Base-by-base conservation (phyloP, 2,329 filamentous ascomycete species). In the Aspergillus piperis region DNA sequence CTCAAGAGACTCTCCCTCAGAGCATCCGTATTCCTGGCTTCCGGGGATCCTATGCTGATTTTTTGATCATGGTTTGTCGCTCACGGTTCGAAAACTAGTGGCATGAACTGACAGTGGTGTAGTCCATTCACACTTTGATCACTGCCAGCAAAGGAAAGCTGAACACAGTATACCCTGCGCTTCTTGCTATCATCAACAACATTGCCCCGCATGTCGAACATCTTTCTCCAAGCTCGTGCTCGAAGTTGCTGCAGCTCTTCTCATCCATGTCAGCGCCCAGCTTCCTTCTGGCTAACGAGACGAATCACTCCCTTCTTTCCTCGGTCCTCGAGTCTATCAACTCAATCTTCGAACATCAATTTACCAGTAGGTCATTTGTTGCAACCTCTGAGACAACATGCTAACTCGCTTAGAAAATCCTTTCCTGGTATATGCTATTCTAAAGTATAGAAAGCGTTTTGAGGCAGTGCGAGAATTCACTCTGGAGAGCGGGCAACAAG, bases 171-270 rank as follows among this genome's bases (percentile, higher is more conserved):
- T 98, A 98, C 71, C 93, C 94, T 15, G 92, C 95, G 1, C 82
- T 99, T 3, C 79, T 99, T 48, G 92, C 94, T 0, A 91, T 98
- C 49, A 90, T 99, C 70, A 95, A 95, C 75, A 99, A 99, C 70
- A 88, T 97, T 64, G 88, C 93, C 10, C 89, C 95, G 15, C 91
- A 96, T 71, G 81, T 95, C 4, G 87, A 95, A 70, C 86, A 89
- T 21, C 80, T 98, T 10, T 91, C 90, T 54, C 81, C 87, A 3
- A 84, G 88, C 3, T 88, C 92, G 15, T 90, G 91, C 72, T 87
- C 89, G 2, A 96, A 92, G 73, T 80, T 98, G 30, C 82, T 98
- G 66, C 92, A 97, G 68, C 81, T 98, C 0, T 96, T 96, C 73
- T 86, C 88, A 4, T 95, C 91, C 36, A 96, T 98, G 90, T 96